Evolutionary conservation across 495 filamentous ascomycete genomes (phyloP).

Genomic region (Lophiostoma macrostomum): DNA sequence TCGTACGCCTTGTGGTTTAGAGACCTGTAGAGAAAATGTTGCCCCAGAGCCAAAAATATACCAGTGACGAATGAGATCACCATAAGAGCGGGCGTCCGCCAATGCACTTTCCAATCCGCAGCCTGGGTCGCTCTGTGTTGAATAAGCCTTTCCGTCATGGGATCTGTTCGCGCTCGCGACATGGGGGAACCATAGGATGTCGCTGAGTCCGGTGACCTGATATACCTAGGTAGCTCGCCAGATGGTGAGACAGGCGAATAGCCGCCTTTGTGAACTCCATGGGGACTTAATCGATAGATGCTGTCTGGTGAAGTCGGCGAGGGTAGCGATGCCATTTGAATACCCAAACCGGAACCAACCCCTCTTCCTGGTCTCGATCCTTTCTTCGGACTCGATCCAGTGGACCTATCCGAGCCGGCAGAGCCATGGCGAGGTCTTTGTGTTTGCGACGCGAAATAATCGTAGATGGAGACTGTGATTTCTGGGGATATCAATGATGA

Average conservation of each 20-base stretch:
- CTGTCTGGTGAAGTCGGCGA: constrained; percentile 9
- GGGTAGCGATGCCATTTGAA: constrained; percentile 1
- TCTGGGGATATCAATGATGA: no score
- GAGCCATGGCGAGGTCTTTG: no score
- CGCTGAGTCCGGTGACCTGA: constrained; percentile 10
- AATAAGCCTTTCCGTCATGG: constrained; percentile 20
- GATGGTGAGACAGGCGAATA: not conserved
- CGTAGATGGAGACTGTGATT: no score
- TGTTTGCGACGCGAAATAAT: no score
- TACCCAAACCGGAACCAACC: constrained; percentile 3
- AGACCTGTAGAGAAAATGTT: constrained; percentile 40
- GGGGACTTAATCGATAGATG: not conserved
- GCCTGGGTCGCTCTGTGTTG: constrained; percentile 14
- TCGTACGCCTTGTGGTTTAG: constrained; percentile 33
- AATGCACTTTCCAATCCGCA: constrained; percentile 41
- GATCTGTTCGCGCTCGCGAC: constrained; percentile 21
- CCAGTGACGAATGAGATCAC: constrained; percentile 38
- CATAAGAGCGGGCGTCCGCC: constrained; percentile 40
- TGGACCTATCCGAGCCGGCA: no score
- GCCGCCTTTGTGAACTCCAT: not conserved
- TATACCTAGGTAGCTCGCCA: not conserved
- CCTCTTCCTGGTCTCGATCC: no score
- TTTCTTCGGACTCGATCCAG: no score
- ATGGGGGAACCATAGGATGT: not conserved
- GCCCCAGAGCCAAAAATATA: constrained; percentile 36